Base-by-base conservation (phyloP, 352 stramenopile genomes). In the Thalassiosira allenii region DNA sequence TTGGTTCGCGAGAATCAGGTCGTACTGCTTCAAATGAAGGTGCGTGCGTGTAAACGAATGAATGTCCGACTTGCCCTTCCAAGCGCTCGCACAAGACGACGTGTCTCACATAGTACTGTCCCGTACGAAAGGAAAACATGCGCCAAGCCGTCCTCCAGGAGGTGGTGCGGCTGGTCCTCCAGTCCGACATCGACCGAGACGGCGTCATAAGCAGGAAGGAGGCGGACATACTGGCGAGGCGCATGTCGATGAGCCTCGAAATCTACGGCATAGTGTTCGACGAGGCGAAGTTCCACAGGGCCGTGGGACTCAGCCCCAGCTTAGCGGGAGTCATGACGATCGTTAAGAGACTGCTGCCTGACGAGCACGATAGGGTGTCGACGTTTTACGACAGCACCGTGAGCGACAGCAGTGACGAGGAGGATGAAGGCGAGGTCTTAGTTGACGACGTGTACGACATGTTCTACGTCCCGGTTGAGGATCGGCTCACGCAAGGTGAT, bases 1-100 rank as follows among this genome's bases (percentile, higher is more conserved):
- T 71, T 86, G 43, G 78, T 86, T 47, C 75, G 79, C 25, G 70
- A 86, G 59, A 86, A 86, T 49, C 61, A 71, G 66, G 3, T 49
- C 2, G 74, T 81, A 22, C 56, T 86, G 33, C 20, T 41, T 23
- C 30, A 76, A 79, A 86, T 86, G 78, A 77, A 59, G 62, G 75
- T 84, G 61, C 68, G 64, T 44, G 6, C 6, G 37, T 14, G 37
- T 14, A 14, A 6, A 44, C 37, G n/a, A n/a, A n/a, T n/a, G n/a
- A n/a, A n/a, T n/a, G n/a, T n/a, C n/a, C n/a, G n/a, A n/a, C n/a
- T n/a, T n/a, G n/a, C n/a, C n/a, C n/a, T n/a, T n/a, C n/a, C n/a
- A n/a, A n/a, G n/a, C 14, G 37, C 37, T 14, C 14, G 6, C 6
- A 44, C 37, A 14, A 14, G 37, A 44, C 14, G 14, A 14, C 37